These are phyloP conservation scores for Calonectria montana DNA, from an alignment of 2,329 filamentous ascomycete genomes.

Conservation along the genomic window DNA sequence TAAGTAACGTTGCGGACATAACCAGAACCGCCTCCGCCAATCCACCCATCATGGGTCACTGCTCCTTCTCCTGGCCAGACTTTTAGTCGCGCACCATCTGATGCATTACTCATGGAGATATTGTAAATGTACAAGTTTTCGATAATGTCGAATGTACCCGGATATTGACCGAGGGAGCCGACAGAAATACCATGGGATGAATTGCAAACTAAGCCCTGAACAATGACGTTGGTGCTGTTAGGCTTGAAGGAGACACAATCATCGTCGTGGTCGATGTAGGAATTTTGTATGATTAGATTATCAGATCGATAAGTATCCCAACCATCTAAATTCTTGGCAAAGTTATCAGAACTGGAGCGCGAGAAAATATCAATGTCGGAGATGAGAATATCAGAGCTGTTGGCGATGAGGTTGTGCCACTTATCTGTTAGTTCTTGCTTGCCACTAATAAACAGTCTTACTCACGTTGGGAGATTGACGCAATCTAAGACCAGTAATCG, in stretches of 20 bases:
- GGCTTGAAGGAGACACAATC: conserved; percentile 81
- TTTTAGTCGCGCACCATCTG: conserved; percentile 77
- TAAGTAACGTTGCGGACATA: conserved; percentile 75
- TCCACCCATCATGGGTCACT: conserved; percentile 57
- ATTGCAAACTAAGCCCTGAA: conserved; percentile 74
- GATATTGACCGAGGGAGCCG: conserved; percentile 77
- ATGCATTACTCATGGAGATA: conserved; percentile 65
- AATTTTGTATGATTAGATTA: conserved; percentile 74
- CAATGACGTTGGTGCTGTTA: conserved; percentile 74
- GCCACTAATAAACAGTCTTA: not conserved
- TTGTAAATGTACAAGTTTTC: conserved; percentile 74
- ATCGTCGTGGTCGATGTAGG: conserved; percentile 55
- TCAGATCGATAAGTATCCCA: conserved; percentile 72
- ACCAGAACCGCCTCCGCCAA: conserved; percentile 64
- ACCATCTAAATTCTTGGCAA: conserved; percentile 72
- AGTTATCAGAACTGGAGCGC: conserved; percentile 61
- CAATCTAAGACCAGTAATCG: conserved; percentile 68
- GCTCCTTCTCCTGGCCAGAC: conserved; percentile 69
- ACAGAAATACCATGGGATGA: conserved; percentile 78
- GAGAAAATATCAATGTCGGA: conserved; percentile 71
- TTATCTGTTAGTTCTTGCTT: not conserved
- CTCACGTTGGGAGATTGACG: conserved; percentile 60
- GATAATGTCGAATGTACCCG: conserved; percentile 71
- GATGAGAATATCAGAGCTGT: conserved; percentile 72
- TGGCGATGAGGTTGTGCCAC: conserved; percentile 68